Evolutionary conservation across 179 eudicot species (phyloP).

Genomic region (Spergularia azorica): DNA sequence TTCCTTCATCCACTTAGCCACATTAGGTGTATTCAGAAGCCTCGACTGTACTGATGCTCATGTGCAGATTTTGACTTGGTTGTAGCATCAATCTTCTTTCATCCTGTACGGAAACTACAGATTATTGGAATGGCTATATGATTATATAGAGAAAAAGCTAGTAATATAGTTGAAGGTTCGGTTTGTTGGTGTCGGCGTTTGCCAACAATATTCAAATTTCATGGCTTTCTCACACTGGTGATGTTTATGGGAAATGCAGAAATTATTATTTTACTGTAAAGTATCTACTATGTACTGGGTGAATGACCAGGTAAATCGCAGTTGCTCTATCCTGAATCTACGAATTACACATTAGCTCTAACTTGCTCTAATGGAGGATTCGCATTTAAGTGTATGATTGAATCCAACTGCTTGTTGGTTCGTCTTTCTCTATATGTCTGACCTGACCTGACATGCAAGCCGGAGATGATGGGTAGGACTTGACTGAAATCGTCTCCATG

Average conservation of each 20-base stretch:
- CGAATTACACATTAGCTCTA: too few relatives aligned
- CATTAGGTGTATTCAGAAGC: constrained; percentile 26
- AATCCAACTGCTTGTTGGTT: too few relatives aligned
- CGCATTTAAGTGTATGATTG: too few relatives aligned
- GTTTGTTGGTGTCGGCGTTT: neutral
- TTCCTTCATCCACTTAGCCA: constrained; percentile 15
- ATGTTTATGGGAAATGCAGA: neutral
- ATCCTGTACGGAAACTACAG: constrained; percentile 17
- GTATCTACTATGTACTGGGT: too few relatives aligned
- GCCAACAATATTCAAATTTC: neutral
- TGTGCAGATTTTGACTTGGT: constrained; percentile 13
- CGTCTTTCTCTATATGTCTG: too few relatives aligned
- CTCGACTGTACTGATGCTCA: constrained; percentile 17
- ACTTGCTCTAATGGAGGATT: too few relatives aligned
- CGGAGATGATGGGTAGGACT: too few relatives aligned
- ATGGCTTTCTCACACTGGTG: neutral
- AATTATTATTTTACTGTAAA: too few relatives aligned
- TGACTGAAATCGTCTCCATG: too few relatives aligned
- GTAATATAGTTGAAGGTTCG: constrained; percentile 15
- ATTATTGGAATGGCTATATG: neutral
- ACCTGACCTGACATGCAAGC: too few relatives aligned
- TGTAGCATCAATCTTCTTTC: constrained; percentile 9
- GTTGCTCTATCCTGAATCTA: too few relatives aligned
- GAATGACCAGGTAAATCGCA: too few relatives aligned
- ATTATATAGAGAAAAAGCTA: neutral